A percentile compares a stretch with the other conserved stretches of the same genome.
Evolutionary conservation across 768 basidiomycete species (phyloP).

Genomic region (Leccinellum albellum): DNA sequence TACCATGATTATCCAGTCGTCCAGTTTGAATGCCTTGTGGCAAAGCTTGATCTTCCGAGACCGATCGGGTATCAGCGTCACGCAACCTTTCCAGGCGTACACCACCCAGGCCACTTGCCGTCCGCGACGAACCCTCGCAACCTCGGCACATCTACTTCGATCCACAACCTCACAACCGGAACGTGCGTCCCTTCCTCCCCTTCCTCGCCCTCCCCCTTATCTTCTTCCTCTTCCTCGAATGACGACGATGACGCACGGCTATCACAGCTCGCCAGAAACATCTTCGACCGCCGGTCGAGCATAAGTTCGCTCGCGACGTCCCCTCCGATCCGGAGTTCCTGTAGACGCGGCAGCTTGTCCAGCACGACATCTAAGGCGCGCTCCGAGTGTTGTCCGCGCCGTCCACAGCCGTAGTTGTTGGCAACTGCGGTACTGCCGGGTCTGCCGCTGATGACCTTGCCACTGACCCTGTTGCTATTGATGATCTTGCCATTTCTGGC

Average conservation of each 20-base stretch:
- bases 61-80: neutral
- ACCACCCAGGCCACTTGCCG: slow-evolving; percentile 21
- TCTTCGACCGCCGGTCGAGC: slow-evolving; percentile 19
- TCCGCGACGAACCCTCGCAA: slow-evolving; percentile 19
- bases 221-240: neutral
- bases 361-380: slow-evolving; percentile 16
- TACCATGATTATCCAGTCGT: neutral
- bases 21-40: neutral
- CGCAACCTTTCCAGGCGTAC: slow-evolving; percentile 9
- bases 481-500: too few relatives aligned
- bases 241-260: neutral
- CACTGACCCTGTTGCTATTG: too few relatives aligned
- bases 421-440: neutral
- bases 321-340: slow-evolving; percentile 17
- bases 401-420: neutral
- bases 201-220: neutral
- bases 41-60: neutral
- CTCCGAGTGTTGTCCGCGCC: slow-evolving; percentile 1
- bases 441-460: neutral
- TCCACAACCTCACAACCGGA: slow-evolving; percentile 17
- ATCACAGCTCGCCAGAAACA: slow-evolving; percentile 9
- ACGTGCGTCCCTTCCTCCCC: neutral
- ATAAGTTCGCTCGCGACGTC: slow-evolving; percentile 25
- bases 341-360: slow-evolving; percentile 18
- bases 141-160: slow-evolving; percentile 18